A percentile compares a stretch with the other conserved stretches of the same genome.
These are phyloP conservation scores for Medicago ruthenica DNA, from an alignment of 306 rosid species.

Conservation along the genomic window DNA sequence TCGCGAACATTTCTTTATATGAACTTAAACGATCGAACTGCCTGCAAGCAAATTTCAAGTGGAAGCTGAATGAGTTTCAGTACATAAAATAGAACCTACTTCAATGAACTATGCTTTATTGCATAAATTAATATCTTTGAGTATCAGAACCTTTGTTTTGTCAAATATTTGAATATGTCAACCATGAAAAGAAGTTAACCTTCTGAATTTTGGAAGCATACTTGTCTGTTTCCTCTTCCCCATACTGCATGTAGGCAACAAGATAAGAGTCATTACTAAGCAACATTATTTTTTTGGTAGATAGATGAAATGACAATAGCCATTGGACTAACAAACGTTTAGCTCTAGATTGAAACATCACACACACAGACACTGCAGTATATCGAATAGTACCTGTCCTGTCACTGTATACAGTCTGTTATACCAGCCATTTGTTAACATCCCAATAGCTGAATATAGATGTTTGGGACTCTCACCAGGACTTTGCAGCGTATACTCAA, in stretches of 20 bases:
- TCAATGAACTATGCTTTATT: not conserved
- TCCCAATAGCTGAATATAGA: conserved; percentile 83
- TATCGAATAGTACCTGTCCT: conserved; percentile 71
- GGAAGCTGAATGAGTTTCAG: conserved; percentile 25
- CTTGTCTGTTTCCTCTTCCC: conserved; percentile 70
- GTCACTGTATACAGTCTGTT: conserved; percentile 88
- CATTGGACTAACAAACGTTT: not conserved
- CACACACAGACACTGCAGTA: not conserved
- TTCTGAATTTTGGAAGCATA: conserved; percentile 65
- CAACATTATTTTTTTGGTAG: not conserved
- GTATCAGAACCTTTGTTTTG: conserved; percentile 10
- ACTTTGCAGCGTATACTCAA: conserved; percentile 73
- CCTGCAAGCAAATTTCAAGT: conserved; percentile 73
- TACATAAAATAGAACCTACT: conserved; percentile 25
- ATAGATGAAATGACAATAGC: too few species aligned
- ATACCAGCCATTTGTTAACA: conserved; percentile 90
- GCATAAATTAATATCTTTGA: conserved; percentile 13
- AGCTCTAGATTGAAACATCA: conserved; percentile 22
- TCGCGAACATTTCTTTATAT: conserved; percentile 46
- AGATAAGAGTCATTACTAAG: not conserved
- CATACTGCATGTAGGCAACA: conserved; percentile 57
- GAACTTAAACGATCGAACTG: conserved; percentile 73
- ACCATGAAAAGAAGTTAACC: conserved; percentile 49
- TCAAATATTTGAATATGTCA: conserved; percentile 19
- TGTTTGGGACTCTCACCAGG: conserved; percentile 80